These are phyloP conservation scores for Geranium incanum DNA, from an alignment of 441 rosid species.

Conservation along the genomic window DNA sequence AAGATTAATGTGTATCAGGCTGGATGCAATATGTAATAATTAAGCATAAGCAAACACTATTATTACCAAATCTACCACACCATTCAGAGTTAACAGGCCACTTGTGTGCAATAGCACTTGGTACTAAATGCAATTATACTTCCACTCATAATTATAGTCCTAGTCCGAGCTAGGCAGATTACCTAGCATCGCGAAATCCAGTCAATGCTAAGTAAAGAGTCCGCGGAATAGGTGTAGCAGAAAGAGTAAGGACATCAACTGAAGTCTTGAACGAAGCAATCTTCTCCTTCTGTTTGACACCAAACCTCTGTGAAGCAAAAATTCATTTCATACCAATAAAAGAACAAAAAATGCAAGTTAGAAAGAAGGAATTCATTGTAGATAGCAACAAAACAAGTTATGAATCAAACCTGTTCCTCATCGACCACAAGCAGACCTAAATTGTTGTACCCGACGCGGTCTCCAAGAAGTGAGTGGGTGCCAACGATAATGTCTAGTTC, in stretches of 20 bases:
- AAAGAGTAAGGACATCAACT: conserved; percentile 91
- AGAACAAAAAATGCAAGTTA: conserved; percentile 2
- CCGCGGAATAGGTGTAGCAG: conserved; percentile 98
- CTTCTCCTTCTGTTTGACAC: conserved; percentile 97
- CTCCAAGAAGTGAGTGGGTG: conserved; percentile 95
- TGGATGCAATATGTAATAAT: no score
- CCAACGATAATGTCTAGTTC: conserved; percentile 80
- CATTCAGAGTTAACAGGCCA: no score
- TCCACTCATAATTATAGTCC: neutral
- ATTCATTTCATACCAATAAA: conserved; percentile 25
- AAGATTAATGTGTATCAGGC: no score
- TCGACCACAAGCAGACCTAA: conserved; percentile 96
- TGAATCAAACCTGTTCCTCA: conserved; percentile 85
- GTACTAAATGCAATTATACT: conserved; percentile 14
- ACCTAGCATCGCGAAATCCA: conserved; percentile 99
- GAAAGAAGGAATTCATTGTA: conserved; percentile 18
- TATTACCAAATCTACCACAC: neutral
- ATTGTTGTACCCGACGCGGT: conserved; percentile 79
- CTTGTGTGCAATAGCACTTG: neutral
- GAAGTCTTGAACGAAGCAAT: conserved; percentile 95
- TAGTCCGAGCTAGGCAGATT: conserved; percentile 19
- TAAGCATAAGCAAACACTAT: no score
- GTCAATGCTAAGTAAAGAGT: conserved; percentile 93
- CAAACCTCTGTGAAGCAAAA: conserved; percentile 65
- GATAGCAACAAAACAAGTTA: conserved; percentile 14